Evolutionary conservation across 163 green algal genomes (phyloP), one percentile per base, ranked within the genome.

Genomic region (Volvox carteri): DNA sequence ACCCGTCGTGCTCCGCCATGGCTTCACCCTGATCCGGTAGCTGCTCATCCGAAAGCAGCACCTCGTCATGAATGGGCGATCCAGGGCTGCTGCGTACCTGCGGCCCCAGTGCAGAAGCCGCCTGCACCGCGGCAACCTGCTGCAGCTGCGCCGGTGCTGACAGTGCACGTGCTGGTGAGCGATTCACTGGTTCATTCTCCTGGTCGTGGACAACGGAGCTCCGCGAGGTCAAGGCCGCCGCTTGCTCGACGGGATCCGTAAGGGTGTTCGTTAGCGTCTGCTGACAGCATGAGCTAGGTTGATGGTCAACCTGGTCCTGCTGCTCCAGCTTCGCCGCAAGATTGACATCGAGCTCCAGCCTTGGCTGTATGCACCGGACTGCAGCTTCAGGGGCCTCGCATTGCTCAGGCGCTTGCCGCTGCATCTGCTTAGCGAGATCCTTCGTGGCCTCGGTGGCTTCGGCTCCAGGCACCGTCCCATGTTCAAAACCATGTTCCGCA

Each of bases 21-120:
- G 70, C 39, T 19, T 86, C 60, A 4, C 28, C 42, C 8, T 70
- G 67, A 12, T 87, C 65, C 0, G 25, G 46, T 12, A 87, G 81
- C 81, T 87, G 81, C 81, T 87, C 81, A 62, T 87, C 65, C 4
- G 81, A 35, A 14, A 87, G 46, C 16, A 87, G 65, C 21, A 23
- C 79, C 19, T 75, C 65, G 46, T 87, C 81, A 11, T 56, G 65
- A 3, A 78, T 33, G 2, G 80, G 80, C n/a, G 80, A 87, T 0
- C 58, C 41, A 9, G n/a, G 5, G 42, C 42, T 68, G 65, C 44
- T 25, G 5, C 28, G 35, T 41, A 4, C 58, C 46, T n/a, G 56
- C 52, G 37, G 21, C 23, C n/a, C 56, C 28, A 65, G 25, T 7
- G 73, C 73, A 37, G 73, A 56, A 25, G 44, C 28, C 46, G 30